Evolutionary conservation across 768 basidiomycete species (phyloP).

Genomic region (Tricholoma furcatifolium): DNA sequence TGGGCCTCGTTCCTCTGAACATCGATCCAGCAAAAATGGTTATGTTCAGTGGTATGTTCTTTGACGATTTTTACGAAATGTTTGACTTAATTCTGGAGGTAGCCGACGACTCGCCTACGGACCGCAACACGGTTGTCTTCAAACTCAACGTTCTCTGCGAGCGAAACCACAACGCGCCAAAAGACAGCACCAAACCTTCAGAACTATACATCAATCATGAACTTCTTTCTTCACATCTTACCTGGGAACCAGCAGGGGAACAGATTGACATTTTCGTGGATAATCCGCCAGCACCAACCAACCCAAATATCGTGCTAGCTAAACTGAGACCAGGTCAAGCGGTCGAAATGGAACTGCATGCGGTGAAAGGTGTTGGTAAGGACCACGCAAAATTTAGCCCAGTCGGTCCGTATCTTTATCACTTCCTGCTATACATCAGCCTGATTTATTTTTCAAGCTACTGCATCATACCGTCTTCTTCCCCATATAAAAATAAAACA

Average conservation of each 20-base stretch:
- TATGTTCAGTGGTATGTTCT: conserved; percentile 39
- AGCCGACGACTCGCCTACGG: conserved; percentile 64
- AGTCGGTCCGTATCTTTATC: conserved; percentile 59
- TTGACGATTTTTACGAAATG: background rate
- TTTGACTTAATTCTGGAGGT: conserved; percentile 25
- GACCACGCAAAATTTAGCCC: conserved; percentile 97
- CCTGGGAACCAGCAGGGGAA: conserved; percentile 82
- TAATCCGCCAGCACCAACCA: conserved; percentile 61
- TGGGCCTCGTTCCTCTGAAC: conserved; percentile 88
- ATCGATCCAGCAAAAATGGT: conserved; percentile 77
- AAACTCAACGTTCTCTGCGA: conserved; percentile 66
- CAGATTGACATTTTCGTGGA: conserved; percentile 61
- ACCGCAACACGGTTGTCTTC: conserved; percentile 92
- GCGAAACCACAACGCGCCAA: conserved; percentile 54
- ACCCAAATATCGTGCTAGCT: conserved; percentile 82
- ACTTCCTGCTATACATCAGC: background rate
- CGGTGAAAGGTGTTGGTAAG: conserved; percentile 88
- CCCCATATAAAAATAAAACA: conserved; percentile 77
- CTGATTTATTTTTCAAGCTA: conserved; percentile 51
- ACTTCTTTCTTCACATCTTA: conserved; percentile 63
- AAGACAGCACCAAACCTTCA: conserved; percentile 51
- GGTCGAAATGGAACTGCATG: conserved; percentile 84
- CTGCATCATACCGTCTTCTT: conserved; percentile 91
- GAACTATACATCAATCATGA: conserved; percentile 74
- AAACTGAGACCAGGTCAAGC: conserved; percentile 92